Base-by-base conservation (phyloP, 305 asterid genomes). In the Andrographis paniculata region DNA sequence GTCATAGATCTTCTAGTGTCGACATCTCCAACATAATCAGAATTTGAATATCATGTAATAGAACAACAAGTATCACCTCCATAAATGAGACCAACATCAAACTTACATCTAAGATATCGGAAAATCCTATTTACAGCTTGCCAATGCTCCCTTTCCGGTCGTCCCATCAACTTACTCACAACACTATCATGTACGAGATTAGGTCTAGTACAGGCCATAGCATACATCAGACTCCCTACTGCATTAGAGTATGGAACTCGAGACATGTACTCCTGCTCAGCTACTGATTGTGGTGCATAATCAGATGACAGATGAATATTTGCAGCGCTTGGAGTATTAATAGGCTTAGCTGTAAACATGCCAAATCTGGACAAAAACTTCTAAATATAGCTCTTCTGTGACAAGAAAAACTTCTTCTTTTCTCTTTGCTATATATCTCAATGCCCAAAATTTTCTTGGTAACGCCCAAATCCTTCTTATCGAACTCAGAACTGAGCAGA, bases 141-240 rank as follows among this genome's bases (percentile, higher is more conserved):
- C 17, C 45, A 40, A n/a, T 40, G 45, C 45, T 40, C 45, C 17
- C 14, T 40, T 8, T 17, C 45, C 6, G 5, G 4, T 11, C 14
- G 12, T 11, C 17, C 16, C 4, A 6, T 5, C 12, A 40, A 40
- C 7, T 40, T 5, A 6, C 45, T 40, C 16, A 40, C 45, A 1
- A 40, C 45, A 1, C 45, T 18, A 40, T 11, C 45, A 40, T 40
- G 45, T 2, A 6, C 5, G 7, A 4, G 7, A n/a, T 40, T 17
- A 17, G 4, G 45, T 40, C 45, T 15, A 40, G 45, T 40, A n/a
- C 17, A n/a, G 14, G 14, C 45, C 45, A 40, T 40, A n/a, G 6
- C 45, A 40, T 40, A 40, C 45, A 40, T 40, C 45, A 40, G 14
- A 40, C 5, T 40, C 7, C 45, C 45, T 10, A n/a, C 45, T 3